A percentile compares a stretch with the other conserved stretches of the same genome.
phyloP scores from a whole-genome alignment of 2,329 filamentous ascomycete species.

The Sporothrix sp. region DNA sequence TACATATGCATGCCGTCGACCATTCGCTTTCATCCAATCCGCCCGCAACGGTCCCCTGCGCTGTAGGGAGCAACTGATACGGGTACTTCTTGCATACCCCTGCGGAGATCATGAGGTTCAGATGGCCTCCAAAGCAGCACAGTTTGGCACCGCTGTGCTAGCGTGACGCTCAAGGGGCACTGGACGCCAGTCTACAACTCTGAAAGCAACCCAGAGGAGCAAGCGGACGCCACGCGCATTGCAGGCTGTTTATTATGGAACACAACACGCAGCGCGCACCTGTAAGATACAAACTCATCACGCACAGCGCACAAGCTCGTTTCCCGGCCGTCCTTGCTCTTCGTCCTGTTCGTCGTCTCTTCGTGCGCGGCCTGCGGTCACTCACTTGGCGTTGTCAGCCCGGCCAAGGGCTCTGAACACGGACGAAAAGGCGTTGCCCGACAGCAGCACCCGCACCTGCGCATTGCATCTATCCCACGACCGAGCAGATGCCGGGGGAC shows the following conservation, averaged over 20 bases:
- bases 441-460: not conserved
- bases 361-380: no score
- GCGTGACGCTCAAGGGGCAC: not conserved
- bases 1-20: no score
- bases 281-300: not conserved
- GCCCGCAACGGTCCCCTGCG: no score
- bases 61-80: not conserved
- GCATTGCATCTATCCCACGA: constrained; percentile 1
- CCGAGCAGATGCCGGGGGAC: not conserved
- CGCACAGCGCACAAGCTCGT: not conserved
- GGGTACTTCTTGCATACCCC: constrained; percentile 18
- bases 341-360: no score
- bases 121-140: constrained; percentile 28
- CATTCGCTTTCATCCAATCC: not conserved
- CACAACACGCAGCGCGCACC: not conserved
- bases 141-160: not conserved
- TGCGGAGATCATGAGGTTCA: constrained; percentile 32
- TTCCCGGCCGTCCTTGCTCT: no score
- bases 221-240: no score
- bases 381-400: no score
- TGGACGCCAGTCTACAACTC: not conserved
- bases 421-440: not conserved
- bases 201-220: not conserved
- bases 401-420: no score
- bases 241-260: not conserved